These are phyloP conservation scores for Myriosclerotinia scirpicola DNA, from an alignment of 2,329 filamentous ascomycete species.

Conservation along the genomic window DNA sequence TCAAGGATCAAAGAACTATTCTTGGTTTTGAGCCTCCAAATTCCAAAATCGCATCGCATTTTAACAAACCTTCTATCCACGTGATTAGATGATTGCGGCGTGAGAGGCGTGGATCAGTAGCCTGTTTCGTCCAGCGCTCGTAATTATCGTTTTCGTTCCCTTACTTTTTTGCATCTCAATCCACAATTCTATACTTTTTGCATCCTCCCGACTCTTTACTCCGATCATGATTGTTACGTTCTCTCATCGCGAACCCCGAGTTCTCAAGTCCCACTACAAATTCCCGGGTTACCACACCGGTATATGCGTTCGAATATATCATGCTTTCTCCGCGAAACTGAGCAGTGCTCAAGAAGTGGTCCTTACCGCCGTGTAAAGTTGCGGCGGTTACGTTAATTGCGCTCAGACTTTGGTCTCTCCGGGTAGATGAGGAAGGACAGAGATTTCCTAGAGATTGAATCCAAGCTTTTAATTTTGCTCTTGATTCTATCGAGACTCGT, in stretches of 20 bases:
- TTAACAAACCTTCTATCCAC: not conserved
- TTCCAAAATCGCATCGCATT: not conserved
- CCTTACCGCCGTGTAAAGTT: not conserved
- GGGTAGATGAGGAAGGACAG: not conserved
- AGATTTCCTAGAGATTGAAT: not conserved
- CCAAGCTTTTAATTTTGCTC: not conserved
- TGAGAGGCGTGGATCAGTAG: too few relatives aligned
- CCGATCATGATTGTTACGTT: not conserved
- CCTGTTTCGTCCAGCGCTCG: not conserved
- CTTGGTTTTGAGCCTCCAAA: not conserved
- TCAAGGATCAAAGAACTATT: conserved; percentile 11
- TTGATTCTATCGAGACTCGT: not conserved
- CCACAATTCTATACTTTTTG: not conserved
- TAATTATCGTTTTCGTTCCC: not conserved
- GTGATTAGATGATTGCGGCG: not conserved
- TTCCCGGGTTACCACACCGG: not conserved
- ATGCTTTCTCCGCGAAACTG: not conserved
- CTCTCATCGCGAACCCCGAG: too few relatives aligned
- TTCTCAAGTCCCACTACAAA: too few relatives aligned
- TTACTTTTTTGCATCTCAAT: not conserved
- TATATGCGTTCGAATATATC: not conserved
- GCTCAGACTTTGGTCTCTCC: not conserved
- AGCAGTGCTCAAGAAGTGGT: conserved; percentile 19
- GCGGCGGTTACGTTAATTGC: conserved; percentile 4
- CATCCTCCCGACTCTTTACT: not conserved